phyloP scores from a whole-genome alignment of 2,329 filamentous ascomycete species.

The Xylaria sp. region DNA sequence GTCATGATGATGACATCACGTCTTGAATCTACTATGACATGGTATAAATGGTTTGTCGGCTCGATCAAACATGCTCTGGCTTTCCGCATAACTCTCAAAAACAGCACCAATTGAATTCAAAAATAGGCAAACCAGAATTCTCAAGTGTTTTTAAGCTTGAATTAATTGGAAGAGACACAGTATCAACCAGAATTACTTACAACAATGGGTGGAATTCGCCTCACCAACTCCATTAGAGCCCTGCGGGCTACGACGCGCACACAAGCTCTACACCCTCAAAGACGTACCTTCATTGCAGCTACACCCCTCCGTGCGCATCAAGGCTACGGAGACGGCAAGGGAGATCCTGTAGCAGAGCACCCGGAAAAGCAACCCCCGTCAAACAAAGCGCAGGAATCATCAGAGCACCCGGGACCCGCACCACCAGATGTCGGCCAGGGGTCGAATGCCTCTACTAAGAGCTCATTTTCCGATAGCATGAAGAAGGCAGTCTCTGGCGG shows the following conservation, averaged over 20 bases:
- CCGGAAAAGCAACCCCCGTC: conserved; percentile 52
- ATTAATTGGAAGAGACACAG: neutral
- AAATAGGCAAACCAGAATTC: neutral
- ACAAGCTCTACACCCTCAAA: conserved; percentile 40
- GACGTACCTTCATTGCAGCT: conserved; percentile 42
- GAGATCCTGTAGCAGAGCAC: conserved; percentile 51
- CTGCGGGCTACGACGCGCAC: conserved; percentile 40
- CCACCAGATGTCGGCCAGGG: conserved; percentile 55
- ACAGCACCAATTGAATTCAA: neutral
- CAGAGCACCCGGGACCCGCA: conserved; percentile 57
- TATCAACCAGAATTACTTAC: conserved; percentile 9
- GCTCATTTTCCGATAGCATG: conserved; percentile 43
- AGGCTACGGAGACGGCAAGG: conserved; percentile 57
- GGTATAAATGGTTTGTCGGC: conserved; percentile 4
- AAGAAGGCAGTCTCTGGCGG: conserved; percentile 36
- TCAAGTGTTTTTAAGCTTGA: neutral
- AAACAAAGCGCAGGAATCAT: conserved; percentile 48
- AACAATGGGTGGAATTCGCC: conserved; percentile 47
- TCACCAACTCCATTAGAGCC: conserved; percentile 43
- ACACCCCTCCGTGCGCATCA: conserved; percentile 41
- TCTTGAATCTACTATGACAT: conserved; percentile 13
- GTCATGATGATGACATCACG: conserved; percentile 39
- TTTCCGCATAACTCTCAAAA: neutral
- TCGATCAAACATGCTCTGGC: neutral
- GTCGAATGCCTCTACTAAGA: conserved; percentile 52